Evolutionary conservation across 805 yeast genomes (phyloP).

Genomic region (Cyberlindnera petersonii): DNA sequence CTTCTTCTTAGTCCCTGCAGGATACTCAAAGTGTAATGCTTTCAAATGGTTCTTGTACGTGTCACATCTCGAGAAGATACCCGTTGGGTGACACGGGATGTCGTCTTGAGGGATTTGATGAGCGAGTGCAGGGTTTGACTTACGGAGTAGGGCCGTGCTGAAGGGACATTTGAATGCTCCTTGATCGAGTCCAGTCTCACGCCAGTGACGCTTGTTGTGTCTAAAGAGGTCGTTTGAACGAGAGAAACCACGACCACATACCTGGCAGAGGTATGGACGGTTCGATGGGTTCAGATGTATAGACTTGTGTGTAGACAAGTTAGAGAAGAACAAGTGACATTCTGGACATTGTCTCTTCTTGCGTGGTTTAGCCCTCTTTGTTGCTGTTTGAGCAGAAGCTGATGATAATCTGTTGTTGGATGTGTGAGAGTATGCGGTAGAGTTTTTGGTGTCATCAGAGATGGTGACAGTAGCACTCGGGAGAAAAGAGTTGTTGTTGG

Average conservation of each 20-base stretch:
- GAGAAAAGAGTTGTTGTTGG: no score
- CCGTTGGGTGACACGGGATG: slow-evolving; percentile 67
- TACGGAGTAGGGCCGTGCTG: slow-evolving; percentile 29
- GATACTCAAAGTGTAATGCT: slow-evolving; percentile 86
- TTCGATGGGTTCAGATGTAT: slow-evolving; percentile 69
- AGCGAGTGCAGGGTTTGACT: slow-evolving; percentile 2
- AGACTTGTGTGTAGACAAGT: slow-evolving; percentile 78
- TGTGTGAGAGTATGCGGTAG: no score
- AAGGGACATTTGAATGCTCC: slow-evolving; percentile 81
- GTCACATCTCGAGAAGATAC: slow-evolving; percentile 85
- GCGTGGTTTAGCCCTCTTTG: slow-evolving; percentile 37
- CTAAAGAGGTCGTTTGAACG: slow-evolving; percentile 83
- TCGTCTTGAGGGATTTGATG: not conserved
- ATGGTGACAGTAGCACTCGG: no score
- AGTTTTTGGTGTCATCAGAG: no score
- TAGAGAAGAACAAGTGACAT: slow-evolving; percentile 65
- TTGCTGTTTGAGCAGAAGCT: not conserved
- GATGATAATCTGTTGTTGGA: not conserved
- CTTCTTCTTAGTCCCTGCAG: slow-evolving; percentile 77
- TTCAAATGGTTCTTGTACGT: slow-evolving; percentile 88
- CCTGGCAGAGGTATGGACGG: slow-evolving; percentile 74
- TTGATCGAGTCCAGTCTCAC: slow-evolving; percentile 62
- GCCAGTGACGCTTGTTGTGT: slow-evolving; percentile 83
- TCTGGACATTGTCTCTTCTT: slow-evolving; percentile 71
- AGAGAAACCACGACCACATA: slow-evolving; percentile 82